phyloP scores from a whole-genome alignment of 1,284 basidiomycete genomes.

The Puccinia brachypodii region DNA sequence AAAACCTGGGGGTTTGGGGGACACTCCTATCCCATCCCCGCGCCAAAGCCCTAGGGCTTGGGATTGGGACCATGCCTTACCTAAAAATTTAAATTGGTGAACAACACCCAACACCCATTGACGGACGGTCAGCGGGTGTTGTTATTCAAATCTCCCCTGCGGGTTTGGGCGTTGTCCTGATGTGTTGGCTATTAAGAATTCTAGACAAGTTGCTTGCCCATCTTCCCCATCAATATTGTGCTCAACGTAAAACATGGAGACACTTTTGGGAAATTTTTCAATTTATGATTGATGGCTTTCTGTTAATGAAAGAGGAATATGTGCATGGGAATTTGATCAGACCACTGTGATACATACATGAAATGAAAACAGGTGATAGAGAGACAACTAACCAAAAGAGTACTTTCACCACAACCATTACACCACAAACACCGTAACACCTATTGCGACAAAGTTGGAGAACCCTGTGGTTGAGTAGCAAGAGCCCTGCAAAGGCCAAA shows the following conservation, averaged over 20 bases:
- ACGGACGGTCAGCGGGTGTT: too few species aligned
- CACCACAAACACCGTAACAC: constrained; percentile 91
- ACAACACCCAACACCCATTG: too few species aligned
- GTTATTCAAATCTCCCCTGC: too few species aligned
- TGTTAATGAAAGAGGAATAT: constrained; percentile 1
- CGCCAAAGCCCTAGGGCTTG: too few species aligned
- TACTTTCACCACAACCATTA: constrained; percentile 97
- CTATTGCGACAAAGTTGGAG: constrained; percentile 85
- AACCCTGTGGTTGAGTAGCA: constrained; percentile 91
- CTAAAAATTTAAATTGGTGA: too few species aligned
- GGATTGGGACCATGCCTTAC: too few species aligned
- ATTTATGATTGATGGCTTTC: constrained; percentile 56
- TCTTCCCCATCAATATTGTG: constrained; percentile 57
- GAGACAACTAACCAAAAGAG: constrained; percentile 70
- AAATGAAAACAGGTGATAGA: neutral
- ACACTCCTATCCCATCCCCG: too few species aligned
- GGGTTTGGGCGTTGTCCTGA: too few species aligned
- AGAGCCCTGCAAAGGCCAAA: constrained; percentile 90
- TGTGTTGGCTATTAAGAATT: constrained; percentile 55
- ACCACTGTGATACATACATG: neutral
- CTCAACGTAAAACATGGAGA: constrained; percentile 57
- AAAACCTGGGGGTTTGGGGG: too few species aligned
- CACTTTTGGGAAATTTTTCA: constrained; percentile 55
- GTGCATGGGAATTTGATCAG: neutral
- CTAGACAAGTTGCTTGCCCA: constrained; percentile 53